phyloP scores from a whole-genome alignment of 2,329 filamentous ascomycete genomes.

The Aureobasidium sp. region DNA sequence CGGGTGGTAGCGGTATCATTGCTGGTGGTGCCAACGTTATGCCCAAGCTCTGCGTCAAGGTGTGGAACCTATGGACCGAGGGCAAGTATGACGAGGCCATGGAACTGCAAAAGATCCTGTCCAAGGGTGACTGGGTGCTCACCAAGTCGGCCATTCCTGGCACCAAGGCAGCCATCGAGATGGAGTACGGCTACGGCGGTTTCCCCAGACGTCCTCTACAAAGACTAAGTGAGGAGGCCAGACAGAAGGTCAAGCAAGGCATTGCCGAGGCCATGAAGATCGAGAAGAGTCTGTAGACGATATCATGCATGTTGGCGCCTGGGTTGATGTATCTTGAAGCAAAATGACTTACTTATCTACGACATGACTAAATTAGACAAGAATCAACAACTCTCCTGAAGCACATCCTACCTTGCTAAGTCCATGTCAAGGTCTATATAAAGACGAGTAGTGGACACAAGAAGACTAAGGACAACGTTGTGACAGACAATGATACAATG shows the following conservation, averaged over 20 bases:
- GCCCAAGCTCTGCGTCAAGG: slow-evolving; percentile 70
- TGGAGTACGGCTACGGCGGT: slow-evolving; percentile 74
- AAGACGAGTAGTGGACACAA: neutral
- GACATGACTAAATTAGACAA: neutral
- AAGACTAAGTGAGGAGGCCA: slow-evolving; percentile 50
- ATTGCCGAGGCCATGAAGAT: slow-evolving; percentile 26
- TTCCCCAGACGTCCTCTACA: slow-evolving; percentile 67
- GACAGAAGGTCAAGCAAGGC: slow-evolving; percentile 25
- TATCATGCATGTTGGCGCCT: slow-evolving; percentile 7
- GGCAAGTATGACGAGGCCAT: slow-evolving; percentile 71
- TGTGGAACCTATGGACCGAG: slow-evolving; percentile 68
- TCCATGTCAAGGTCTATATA: neutral
- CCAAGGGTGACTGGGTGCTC: slow-evolving; percentile 72
- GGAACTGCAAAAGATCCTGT: slow-evolving; percentile 68
- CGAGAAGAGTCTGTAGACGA: slow-evolving; percentile 23
- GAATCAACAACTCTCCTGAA: neutral
- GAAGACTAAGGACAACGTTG: neutral
- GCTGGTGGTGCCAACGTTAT: slow-evolving; percentile 80
- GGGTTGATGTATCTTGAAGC: neutral
- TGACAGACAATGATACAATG: neutral
- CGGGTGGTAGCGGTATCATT: slow-evolving; percentile 76
- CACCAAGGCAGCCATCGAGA: slow-evolving; percentile 78
- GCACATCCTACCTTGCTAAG: neutral
- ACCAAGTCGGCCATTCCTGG: slow-evolving; percentile 78
- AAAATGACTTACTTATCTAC: neutral